Evolutionary conservation across 495 filamentous ascomycete genomes (phyloP).

Genomic region (Penicillium manginii): DNA sequence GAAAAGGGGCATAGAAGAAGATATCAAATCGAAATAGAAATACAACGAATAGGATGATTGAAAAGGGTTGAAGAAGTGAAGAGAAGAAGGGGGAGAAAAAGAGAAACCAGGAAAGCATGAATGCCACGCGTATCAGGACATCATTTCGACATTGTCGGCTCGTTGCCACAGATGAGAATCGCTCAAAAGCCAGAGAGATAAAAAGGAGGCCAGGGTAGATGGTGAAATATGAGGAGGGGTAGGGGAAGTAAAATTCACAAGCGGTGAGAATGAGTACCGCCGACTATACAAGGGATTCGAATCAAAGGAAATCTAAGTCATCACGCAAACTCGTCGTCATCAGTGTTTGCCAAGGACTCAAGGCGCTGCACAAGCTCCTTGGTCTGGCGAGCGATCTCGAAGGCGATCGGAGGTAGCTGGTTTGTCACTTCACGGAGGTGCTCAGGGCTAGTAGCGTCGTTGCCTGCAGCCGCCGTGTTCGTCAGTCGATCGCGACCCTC

Average conservation of each 20-base stretch:
- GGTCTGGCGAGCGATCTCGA: conserved; percentile 82
- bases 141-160: conserved; percentile 49
- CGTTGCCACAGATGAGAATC: conserved; percentile 45
- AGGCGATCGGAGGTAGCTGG: conserved; percentile 79
- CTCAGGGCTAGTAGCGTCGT: conserved; percentile 53
- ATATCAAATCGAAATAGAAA: conserved; percentile 9
- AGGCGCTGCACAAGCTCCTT: conserved; percentile 68
- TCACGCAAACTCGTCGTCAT: conserved; percentile 51
- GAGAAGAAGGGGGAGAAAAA: conserved; percentile 11
- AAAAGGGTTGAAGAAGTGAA: not conserved
- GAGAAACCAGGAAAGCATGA: conserved; percentile 24
- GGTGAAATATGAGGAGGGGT: conserved; percentile 5
- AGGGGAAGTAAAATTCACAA: not conserved
- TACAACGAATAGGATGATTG: conserved; percentile 13
- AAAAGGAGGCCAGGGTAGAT: conserved; percentile 17
- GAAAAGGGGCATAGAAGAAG: conserved; percentile 8
- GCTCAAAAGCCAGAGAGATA: conserved; percentile 35
- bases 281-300: conserved; percentile 5
- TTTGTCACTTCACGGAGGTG: conserved; percentile 68
- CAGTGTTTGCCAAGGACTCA: conserved; percentile 38
- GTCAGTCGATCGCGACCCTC: conserved; percentile 68
- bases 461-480: conserved; percentile 66
- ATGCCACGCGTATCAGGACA: conserved; percentile 40
- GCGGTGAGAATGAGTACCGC: not conserved
- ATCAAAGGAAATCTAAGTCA: conserved; percentile 12